Conservation (phyloP, 306 rosid species). For the Morella rubra region DNA sequence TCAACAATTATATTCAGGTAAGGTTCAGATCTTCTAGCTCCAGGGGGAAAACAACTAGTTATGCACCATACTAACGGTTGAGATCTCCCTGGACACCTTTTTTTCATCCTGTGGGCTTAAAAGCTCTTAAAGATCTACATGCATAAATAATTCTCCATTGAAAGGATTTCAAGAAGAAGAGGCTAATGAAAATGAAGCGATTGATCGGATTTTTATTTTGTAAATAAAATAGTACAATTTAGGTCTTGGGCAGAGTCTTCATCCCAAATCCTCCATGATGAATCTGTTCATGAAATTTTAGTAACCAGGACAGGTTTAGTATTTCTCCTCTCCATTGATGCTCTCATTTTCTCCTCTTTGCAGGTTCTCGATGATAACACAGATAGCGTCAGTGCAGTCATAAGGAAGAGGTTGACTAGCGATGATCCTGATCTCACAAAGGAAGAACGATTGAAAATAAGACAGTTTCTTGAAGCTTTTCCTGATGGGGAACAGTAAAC, state of each 20-base stretch:
- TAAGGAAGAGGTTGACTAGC: slow-evolving; percentile 51
- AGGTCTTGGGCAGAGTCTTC: background rate
- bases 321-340: slow-evolving; percentile 7
- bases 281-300: background rate
- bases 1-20: slow-evolving; percentile 79
- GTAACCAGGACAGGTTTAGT: slow-evolving; percentile 7
- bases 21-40: slow-evolving; percentile 27
- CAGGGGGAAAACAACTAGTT: background rate
- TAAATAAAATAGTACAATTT: background rate
- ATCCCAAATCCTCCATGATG: background rate
- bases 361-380: slow-evolving; percentile 63
- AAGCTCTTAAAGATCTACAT: background rate
- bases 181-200: background rate
- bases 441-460: slow-evolving; percentile 60
- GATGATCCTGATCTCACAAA: slow-evolving; percentile 68
- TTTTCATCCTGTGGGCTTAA: slow-evolving; percentile 6
- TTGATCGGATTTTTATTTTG: background rate
- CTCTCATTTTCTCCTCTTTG: slow-evolving; percentile 15
- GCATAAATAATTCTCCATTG: background rate
- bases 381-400: slow-evolving; percentile 35
- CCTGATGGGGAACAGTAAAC: slow-evolving; percentile 46
- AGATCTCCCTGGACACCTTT: background rate
- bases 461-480: slow-evolving; percentile 58
- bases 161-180: background rate
- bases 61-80: background rate